These are phyloP conservation scores for Globisporangium cylindrosporum DNA, from an alignment of 352 stramenopile species.

Conservation along the genomic window DNA sequence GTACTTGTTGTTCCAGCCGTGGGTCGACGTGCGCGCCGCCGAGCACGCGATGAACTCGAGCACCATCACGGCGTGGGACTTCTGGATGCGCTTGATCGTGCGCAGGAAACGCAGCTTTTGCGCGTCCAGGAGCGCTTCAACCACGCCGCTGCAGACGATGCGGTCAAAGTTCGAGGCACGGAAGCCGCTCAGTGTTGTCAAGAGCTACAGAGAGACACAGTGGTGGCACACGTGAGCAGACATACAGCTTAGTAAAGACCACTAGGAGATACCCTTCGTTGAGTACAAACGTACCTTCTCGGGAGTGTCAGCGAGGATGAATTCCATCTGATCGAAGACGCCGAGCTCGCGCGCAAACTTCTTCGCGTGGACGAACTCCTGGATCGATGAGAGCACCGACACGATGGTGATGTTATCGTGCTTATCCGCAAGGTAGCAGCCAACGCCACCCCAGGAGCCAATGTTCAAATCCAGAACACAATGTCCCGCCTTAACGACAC, in stretches of 20 bases:
- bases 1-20: slow-evolving; percentile 86
- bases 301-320: slow-evolving; percentile 61
- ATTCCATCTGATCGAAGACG: slow-evolving; percentile 63
- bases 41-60: slow-evolving; percentile 72
- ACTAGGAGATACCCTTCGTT: neutral
- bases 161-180: slow-evolving; percentile 61
- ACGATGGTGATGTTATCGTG: slow-evolving; percentile 46
- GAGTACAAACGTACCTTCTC: slow-evolving; percentile 32
- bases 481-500: slow-evolving; percentile 37
- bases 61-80: slow-evolving; percentile 44
- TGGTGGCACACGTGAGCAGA: neutral
- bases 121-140: slow-evolving; percentile 45
- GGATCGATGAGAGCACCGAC: slow-evolving; percentile 50
- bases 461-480: slow-evolving; percentile 81
- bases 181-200: slow-evolving; percentile 56
- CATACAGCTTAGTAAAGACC: neutral
- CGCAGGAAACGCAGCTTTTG: slow-evolving; percentile 56
- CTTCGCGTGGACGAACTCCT: slow-evolving; percentile 56
- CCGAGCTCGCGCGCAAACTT: slow-evolving; percentile 60
- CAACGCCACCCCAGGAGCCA: slow-evolving; percentile 78
- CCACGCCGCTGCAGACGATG: slow-evolving; percentile 53
- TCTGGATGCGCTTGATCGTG: slow-evolving; percentile 63
- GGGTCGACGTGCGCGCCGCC: slow-evolving; percentile 59
- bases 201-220: slow-evolving; percentile 26
- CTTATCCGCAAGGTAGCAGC: slow-evolving; percentile 65